These are phyloP conservation scores for Acmispon strigosus DNA, from an alignment of 306 rosid genomes.

Conservation along the genomic window DNA sequence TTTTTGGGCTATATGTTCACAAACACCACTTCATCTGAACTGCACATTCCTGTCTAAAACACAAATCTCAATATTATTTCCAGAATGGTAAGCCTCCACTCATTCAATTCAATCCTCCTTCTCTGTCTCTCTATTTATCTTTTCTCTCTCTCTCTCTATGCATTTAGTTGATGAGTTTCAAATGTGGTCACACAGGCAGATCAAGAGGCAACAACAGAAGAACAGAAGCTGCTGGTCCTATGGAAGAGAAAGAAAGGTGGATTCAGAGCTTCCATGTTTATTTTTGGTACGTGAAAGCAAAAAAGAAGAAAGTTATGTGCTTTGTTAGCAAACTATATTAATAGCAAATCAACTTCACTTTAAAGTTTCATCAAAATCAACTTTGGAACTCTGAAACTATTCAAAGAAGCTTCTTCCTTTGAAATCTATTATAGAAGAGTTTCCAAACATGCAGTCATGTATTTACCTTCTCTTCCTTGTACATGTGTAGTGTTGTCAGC, in stretches of 20 bases:
- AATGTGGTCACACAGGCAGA: slow-evolving; percentile 31
- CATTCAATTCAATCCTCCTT: neutral
- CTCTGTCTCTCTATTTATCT: neutral
- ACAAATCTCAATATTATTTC: slow-evolving; percentile 6
- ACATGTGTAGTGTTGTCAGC: slow-evolving; percentile 43
- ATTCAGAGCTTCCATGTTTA: slow-evolving; percentile 58
- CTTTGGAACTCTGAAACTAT: too few species aligned
- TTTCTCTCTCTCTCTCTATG: neutral
- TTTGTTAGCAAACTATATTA: too few species aligned
- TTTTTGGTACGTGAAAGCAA: slow-evolving; percentile 44
- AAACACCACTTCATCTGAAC: slow-evolving; percentile 20
- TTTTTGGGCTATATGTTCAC: slow-evolving; percentile 34
- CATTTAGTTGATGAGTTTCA: slow-evolving; percentile 14
- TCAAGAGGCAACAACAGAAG: slow-evolving; percentile 37
- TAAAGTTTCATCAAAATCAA: too few species aligned
- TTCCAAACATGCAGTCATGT: neutral
- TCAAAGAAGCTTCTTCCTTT: too few species aligned
- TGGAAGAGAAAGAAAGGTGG: slow-evolving; percentile 56
- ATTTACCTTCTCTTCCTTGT: too few species aligned
- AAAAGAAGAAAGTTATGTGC: neutral
- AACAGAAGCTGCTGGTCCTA: slow-evolving; percentile 23
- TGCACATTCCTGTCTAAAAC: slow-evolving; percentile 20
- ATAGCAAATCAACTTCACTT: too few species aligned
- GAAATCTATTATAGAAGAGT: too few species aligned
- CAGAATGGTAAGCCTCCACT: slow-evolving; percentile 25